phyloP scores from a whole-genome alignment of 805 yeast genomes.

The Martiniozyma abietophila region DNA sequence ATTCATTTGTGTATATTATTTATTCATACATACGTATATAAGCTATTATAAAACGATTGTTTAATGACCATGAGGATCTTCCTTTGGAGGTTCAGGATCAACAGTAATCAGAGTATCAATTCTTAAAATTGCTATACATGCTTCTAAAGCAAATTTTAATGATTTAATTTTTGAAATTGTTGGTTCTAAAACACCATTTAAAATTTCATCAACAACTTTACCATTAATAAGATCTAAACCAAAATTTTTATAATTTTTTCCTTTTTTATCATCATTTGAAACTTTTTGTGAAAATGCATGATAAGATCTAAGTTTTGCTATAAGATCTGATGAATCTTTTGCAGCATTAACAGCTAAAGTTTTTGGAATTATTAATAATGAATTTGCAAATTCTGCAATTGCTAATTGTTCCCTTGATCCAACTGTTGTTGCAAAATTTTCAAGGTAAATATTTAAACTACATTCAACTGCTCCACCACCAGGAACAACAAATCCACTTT shows the following conservation, averaged over 20 bases:
- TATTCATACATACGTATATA: too few species aligned
- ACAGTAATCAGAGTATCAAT: conserved; percentile 98
- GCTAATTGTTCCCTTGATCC: conserved; percentile 98
- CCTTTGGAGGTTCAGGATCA: conserved; percentile 89
- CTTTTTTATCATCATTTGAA: conserved; percentile 70
- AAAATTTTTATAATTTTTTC: conserved; percentile 78
- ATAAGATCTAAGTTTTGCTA: conserved; percentile 91
- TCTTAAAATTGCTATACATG: conserved; percentile 93
- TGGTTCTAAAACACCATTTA: conserved; percentile 90
- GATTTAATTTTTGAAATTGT: conserved; percentile 88
- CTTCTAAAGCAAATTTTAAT: conserved; percentile 92
- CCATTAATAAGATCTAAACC: conserved; percentile 91
- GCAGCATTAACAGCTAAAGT: conserved; percentile 97
- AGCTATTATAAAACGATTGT: too few species aligned
- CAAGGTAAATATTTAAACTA: conserved; percentile 88
- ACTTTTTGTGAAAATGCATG: conserved; percentile 94
- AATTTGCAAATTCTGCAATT: conserved; percentile 92
- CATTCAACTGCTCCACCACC: conserved; percentile 99
- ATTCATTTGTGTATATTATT: too few species aligned
- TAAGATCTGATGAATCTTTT: conserved; percentile 88
- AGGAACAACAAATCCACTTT: conserved; percentile 89
- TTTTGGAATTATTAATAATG: conserved; percentile 87
- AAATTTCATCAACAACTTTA: conserved; percentile 77
- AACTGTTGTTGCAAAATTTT: conserved; percentile 94
- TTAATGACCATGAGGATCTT: conserved; percentile 82